phyloP scores from a whole-genome alignment of 257 asterid genomes.

The Forsythia suspensa region DNA sequence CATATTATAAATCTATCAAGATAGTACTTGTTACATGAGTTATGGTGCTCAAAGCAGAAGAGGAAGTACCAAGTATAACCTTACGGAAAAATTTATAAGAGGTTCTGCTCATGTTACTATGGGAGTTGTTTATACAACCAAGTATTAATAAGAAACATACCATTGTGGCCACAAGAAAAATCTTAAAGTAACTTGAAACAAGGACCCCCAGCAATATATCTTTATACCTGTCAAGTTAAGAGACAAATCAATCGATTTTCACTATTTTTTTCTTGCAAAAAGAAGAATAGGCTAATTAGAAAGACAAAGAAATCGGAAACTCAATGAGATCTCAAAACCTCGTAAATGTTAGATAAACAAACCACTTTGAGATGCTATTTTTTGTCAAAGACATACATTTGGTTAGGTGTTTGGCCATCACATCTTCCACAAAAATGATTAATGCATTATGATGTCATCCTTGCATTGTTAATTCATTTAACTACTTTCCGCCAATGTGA shows the following conservation, averaged over 20 bases:
- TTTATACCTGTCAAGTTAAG: slow-evolving; percentile 53
- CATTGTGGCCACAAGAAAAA: slow-evolving; percentile 76
- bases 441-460: not conserved
- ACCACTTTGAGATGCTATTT: not conserved
- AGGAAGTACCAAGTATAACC: not conserved
- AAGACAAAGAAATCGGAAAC: not conserved
- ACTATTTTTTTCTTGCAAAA: slow-evolving; percentile 3
- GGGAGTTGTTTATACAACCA: not conserved
- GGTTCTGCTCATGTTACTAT: not conserved
- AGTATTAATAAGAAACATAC: slow-evolving; percentile 38
- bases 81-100: not conserved
- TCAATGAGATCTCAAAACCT: slow-evolving; percentile 2
- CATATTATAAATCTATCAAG: not conserved
- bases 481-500: not conserved
- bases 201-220: slow-evolving; percentile 53
- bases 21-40: not conserved
- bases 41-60: not conserved
- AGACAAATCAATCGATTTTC: slow-evolving; percentile 10
- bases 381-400: slow-evolving; percentile 11
- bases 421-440: not conserved
- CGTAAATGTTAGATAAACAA: not conserved
- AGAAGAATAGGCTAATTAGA: not conserved
- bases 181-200: slow-evolving; percentile 81
- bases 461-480: not conserved
- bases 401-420: not conserved